A percentile compares a stretch with the other conserved stretches of the same genome.
phyloP scores from a whole-genome alignment of 2,329 filamentous ascomycete genomes.

The Hortaea sp. region DNA sequence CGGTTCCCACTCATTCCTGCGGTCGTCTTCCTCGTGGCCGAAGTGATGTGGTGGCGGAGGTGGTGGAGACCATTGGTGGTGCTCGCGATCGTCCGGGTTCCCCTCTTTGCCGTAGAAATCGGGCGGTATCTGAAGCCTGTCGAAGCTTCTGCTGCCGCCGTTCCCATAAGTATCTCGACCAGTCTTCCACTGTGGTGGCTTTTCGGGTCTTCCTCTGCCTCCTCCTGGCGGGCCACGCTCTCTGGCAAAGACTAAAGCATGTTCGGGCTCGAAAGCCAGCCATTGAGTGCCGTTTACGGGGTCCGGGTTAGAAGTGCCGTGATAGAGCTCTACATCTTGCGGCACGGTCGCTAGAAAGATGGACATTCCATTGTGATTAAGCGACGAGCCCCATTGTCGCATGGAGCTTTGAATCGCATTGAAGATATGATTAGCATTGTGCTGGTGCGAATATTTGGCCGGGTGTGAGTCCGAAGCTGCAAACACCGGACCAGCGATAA shows the following conservation, averaged over 20 bases:
- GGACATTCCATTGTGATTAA: slow-evolving; percentile 68
- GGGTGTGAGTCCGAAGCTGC: no score
- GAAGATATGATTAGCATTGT: slow-evolving; percentile 5
- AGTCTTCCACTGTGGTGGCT: neutral
- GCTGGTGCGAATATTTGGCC: neutral
- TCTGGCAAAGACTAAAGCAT: slow-evolving; percentile 55
- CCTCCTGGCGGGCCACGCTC: slow-evolving; percentile 9
- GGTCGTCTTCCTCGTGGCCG: slow-evolving; percentile 1
- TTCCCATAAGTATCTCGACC: neutral
- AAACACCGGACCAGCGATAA: no score
- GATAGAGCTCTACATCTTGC: slow-evolving; percentile 55
- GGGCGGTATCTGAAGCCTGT: neutral
- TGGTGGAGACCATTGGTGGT: neutral
- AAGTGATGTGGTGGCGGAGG: neutral
- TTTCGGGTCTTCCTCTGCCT: neutral
- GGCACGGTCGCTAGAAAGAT: slow-evolving; percentile 59
- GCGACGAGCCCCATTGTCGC: slow-evolving; percentile 60
- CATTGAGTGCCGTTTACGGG: slow-evolving; percentile 51
- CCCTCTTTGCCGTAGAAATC: neutral
- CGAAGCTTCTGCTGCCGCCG: neutral
- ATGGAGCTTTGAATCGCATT: slow-evolving; percentile 4
- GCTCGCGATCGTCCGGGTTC: neutral
- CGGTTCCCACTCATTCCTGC: neutral
- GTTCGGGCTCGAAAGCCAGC: slow-evolving; percentile 69
- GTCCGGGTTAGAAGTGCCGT: slow-evolving; percentile 43